Base-by-base conservation (phyloP, 352 stramenopile genomes). In the Blastocystis sp. region DNA sequence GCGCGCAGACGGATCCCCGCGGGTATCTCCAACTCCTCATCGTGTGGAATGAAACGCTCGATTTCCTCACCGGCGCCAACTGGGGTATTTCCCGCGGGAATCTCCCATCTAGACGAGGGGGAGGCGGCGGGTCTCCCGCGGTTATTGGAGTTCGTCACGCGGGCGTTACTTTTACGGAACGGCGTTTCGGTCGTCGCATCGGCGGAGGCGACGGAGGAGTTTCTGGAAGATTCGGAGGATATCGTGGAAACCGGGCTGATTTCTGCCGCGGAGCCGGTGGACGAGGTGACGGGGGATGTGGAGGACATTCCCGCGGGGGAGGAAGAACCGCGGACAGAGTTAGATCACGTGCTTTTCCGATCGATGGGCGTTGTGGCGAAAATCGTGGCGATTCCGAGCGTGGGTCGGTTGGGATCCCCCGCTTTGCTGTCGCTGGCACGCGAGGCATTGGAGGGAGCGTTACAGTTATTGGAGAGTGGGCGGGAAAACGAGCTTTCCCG, bases 231-330 rank as follows among this genome's bases (percentile, higher is more conserved):
- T 9, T 40, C 27, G 32, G 49, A 29, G 1, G 69, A 81, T 21
- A 29, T 64, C 2, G 3, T 59, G 7, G 8, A 53, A 14, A 16
- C 24, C 18, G 32, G 27, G 46, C 11, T 21, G 4, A 51, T 8
- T 1, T 24, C 16, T 4, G 1, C 29, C 8, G 32, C 21, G 21
- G 69, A 81, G 1, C 21, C 27, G 29, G 8, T 81, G 2, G 69
- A 81, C 53, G 69, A 81, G 8, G 18, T 48, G 9, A 81, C 69
- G 27, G 69, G 69, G 11, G 69, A 81, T 38, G 61, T 65, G 7
- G 48, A 63, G 29, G 69, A 81, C n/a, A 81, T 61, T 11, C 69
- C 69, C 16, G 40, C 32, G n/a, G 29, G 32, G 14, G 32, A 42
- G 4, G 27, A 63, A 21, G 46, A 59, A n/a, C 40, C 36, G 6